Evolutionary conservation across 2,329 filamentous ascomycete genomes (phyloP).

Genomic region (Ramularia endophylla): DNA sequence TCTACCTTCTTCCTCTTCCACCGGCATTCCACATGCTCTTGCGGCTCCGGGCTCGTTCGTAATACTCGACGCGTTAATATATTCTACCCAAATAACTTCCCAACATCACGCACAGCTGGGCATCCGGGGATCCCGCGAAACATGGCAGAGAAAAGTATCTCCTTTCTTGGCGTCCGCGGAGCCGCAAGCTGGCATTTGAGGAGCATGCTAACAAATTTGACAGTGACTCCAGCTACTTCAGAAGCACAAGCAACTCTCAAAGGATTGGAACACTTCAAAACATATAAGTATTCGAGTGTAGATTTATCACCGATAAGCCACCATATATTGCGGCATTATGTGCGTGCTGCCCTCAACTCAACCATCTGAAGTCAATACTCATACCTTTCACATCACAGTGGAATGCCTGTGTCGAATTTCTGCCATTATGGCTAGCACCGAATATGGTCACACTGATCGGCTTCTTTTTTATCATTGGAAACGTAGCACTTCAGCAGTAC

Average conservation of each 20-base stretch:
- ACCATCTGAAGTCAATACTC: neutral
- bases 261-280: constrained; percentile 81
- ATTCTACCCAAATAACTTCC: too few species aligned
- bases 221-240: too few species aligned
- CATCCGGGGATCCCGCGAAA: too few species aligned
- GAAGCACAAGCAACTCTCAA: too few species aligned
- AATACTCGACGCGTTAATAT: too few species aligned
- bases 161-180: neutral
- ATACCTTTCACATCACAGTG: constrained; percentile 54
- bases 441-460: constrained; percentile 96
- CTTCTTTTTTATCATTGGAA: constrained; percentile 87
- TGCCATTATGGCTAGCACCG: constrained; percentile 93
- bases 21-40: too few species aligned
- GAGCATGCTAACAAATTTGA: constrained; percentile 1
- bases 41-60: too few species aligned
- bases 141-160: constrained; percentile 11
- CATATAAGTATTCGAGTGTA: constrained; percentile 96
- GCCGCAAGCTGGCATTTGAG: constrained; percentile 1
- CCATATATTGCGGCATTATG: constrained; percentile 92
- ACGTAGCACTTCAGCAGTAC: constrained; percentile 68
- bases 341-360: constrained; percentile 44
- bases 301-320: constrained; percentile 92
- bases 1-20: too few species aligned
- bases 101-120: too few species aligned
- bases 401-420: constrained; percentile 88